Evolutionary conservation across 2,329 filamentous ascomycete genomes (phyloP).

Genomic region (Orbilia oligospora): DNA sequence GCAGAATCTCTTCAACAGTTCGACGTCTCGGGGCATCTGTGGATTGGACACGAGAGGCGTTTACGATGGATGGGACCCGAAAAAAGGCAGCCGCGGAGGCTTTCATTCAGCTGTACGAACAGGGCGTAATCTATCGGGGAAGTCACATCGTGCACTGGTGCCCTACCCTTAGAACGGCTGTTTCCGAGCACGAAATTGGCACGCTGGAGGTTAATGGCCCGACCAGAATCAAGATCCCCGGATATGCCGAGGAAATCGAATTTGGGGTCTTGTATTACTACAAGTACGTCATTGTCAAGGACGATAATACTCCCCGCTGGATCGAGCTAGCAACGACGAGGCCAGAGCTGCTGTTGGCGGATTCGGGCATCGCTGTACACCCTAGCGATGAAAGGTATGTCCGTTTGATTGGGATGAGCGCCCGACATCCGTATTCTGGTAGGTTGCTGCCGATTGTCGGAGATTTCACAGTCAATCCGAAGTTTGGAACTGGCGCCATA

Average conservation of each 20-base stretch:
- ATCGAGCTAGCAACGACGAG: constrained; percentile 63
- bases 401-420: constrained; percentile 44
- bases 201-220: constrained; percentile 55
- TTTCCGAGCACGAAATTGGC: constrained; percentile 63
- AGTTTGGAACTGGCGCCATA: constrained; percentile 63
- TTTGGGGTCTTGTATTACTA: constrained; percentile 63
- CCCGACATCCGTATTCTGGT: constrained; percentile 36
- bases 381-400: constrained; percentile 63
- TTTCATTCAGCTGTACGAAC: constrained; percentile 62
- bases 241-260: constrained; percentile 50
- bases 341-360: constrained; percentile 63
- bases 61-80: constrained; percentile 60
- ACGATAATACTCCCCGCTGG: constrained; percentile 48
- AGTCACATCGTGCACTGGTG: constrained; percentile 64
- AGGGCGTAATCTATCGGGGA: constrained; percentile 63
- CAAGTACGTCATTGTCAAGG: constrained; percentile 61
- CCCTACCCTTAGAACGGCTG: constrained; percentile 60
- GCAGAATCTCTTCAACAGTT: constrained; percentile 60
- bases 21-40: constrained; percentile 62
- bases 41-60: constrained; percentile 60
- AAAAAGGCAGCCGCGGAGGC: constrained; percentile 62
- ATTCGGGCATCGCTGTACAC: constrained; percentile 64
- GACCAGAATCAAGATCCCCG: constrained; percentile 42
- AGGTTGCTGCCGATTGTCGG: constrained; percentile 62
- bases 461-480: constrained; percentile 62